These are phyloP conservation scores for Madurella fahalii DNA, from an alignment of 2,329 filamentous ascomycete genomes.

Conservation along the genomic window DNA sequence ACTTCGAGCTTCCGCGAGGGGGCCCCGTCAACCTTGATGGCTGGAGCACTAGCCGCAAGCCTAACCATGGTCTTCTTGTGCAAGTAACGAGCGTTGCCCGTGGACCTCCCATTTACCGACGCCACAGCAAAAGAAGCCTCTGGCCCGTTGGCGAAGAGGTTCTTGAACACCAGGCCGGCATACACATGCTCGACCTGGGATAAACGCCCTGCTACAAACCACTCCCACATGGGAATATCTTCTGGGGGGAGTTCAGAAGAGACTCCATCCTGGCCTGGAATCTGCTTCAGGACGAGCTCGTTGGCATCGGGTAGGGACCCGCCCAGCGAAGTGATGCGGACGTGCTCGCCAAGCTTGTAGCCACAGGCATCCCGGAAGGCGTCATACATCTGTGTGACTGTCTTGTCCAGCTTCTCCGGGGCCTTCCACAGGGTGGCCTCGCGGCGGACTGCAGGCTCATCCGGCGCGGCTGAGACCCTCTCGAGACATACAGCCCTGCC, in stretches of 20 bases:
- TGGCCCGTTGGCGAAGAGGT: constrained; percentile 50
- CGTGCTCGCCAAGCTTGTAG: constrained; percentile 66
- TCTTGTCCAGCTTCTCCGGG: constrained; percentile 57
- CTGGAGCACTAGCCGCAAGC: constrained; percentile 27
- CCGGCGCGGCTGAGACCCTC: constrained; percentile 16
- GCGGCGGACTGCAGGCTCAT: constrained; percentile 26
- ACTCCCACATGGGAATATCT: constrained; percentile 36
- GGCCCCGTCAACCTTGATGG: constrained; percentile 11
- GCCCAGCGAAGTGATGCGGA: constrained; percentile 55
- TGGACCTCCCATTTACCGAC: constrained; percentile 50
- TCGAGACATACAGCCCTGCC: constrained; percentile 33
- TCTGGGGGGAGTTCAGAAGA: constrained; percentile 28
- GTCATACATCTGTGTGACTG: constrained; percentile 68
- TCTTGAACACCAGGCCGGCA: constrained; percentile 66
- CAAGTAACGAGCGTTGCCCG: constrained; percentile 39
- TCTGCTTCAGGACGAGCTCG: constrained; percentile 58
- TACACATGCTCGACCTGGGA: constrained; percentile 60
- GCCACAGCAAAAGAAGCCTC: constrained; percentile 58
- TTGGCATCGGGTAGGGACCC: constrained; percentile 50
- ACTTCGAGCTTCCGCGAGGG: constrained; percentile 40
- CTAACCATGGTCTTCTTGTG: constrained; percentile 32
- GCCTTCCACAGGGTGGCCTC: constrained; percentile 50
- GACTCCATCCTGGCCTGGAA: constrained; percentile 39
- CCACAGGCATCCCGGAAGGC: constrained; percentile 68
- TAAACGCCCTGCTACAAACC: constrained; percentile 31